A percentile compares a stretch with the other conserved stretches of the same genome.
Evolutionary conservation across 345 rosid species (phyloP).

Genomic region (Bruguiera parviflora): DNA sequence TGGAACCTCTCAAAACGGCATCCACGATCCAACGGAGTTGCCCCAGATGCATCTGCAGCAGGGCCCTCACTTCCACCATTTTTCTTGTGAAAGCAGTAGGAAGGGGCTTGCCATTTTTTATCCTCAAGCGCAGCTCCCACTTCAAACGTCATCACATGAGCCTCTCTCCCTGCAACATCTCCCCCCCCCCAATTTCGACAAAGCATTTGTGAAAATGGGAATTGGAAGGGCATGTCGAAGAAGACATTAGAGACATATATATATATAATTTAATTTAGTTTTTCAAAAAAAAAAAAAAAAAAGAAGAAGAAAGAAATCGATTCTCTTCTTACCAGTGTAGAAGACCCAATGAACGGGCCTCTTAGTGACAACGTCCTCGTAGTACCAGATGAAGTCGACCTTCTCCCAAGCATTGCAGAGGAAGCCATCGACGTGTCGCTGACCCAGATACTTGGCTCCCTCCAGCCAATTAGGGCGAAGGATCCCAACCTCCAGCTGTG

Average conservation of each 20-base stretch:
- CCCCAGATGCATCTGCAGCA: not conserved
- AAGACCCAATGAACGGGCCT: conserved; percentile 56
- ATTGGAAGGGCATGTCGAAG: too few relatives aligned
- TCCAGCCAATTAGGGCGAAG: conserved; percentile 61
- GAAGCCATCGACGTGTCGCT: conserved; percentile 45
- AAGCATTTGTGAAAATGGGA: too few relatives aligned
- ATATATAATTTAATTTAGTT: too few relatives aligned
- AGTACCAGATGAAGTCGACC: conserved; percentile 56
- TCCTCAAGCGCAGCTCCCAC: conserved; percentile 62
- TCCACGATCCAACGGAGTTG: not conserved
- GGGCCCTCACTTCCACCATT: not conserved
- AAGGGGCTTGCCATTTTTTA: conserved; percentile 59
- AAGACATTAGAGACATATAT: too few relatives aligned
- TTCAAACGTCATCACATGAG: conserved; percentile 61
- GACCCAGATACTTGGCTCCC: conserved; percentile 55
- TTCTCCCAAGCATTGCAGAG: conserved; percentile 64
- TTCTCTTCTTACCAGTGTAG: conserved; percentile 25
- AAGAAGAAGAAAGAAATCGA: not conserved
- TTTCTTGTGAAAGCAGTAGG: conserved; percentile 41
- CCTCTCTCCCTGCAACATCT: conserved; percentile 44
- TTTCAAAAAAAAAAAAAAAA: not conserved
- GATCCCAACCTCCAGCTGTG: conserved; percentile 48
- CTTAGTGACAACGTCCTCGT: conserved; percentile 52
- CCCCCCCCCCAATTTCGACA: too few relatives aligned
- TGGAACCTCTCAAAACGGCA: not conserved